A percentile compares a stretch with the other conserved stretches of the same genome.
Evolutionary conservation across 73 alveolate genomes (phyloP).

Genomic region (Halteria grandinella): DNA sequence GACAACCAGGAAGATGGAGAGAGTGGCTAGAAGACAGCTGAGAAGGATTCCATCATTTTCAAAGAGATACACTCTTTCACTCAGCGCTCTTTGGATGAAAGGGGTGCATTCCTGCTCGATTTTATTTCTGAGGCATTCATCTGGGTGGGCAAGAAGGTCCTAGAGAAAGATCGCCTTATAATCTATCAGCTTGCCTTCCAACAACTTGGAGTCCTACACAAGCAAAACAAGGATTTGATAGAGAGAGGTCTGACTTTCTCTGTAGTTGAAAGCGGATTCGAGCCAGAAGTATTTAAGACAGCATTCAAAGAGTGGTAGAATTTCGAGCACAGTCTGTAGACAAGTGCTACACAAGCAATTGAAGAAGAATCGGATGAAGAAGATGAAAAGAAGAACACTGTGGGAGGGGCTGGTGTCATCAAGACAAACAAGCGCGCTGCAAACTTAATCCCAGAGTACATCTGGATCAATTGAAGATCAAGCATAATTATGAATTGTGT

Average conservation of each 20-base stretch:
- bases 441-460: neutral
- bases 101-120: constrained; percentile 39
- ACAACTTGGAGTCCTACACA: neutral
- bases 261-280: constrained; percentile 36
- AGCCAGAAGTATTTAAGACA: constrained; percentile 32
- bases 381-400: neutral
- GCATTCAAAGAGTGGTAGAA: constrained; percentile 39
- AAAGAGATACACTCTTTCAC: constrained; percentile 44
- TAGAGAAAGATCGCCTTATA: constrained; percentile 21
- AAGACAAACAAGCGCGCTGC: neutral
- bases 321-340: constrained; percentile 27
- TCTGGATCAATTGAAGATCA: constrained; percentile 34
- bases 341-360: neutral
- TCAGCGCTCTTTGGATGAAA: constrained; percentile 29
- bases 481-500: no score
- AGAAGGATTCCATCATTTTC: constrained; percentile 40
- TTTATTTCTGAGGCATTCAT: constrained; percentile 53
- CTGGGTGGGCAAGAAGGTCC: constrained; percentile 58
- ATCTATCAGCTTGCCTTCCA: constrained; percentile 20
- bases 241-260: constrained; percentile 27
- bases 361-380: constrained; percentile 27
- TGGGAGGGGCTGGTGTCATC: neutral
- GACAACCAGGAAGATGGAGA: neutral
- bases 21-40: constrained; percentile 11
- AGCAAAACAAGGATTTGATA: neutral